Base-by-base conservation (phyloP, 2,329 filamentous ascomycete species). In the Pseudogymnoascus sp. region DNA sequence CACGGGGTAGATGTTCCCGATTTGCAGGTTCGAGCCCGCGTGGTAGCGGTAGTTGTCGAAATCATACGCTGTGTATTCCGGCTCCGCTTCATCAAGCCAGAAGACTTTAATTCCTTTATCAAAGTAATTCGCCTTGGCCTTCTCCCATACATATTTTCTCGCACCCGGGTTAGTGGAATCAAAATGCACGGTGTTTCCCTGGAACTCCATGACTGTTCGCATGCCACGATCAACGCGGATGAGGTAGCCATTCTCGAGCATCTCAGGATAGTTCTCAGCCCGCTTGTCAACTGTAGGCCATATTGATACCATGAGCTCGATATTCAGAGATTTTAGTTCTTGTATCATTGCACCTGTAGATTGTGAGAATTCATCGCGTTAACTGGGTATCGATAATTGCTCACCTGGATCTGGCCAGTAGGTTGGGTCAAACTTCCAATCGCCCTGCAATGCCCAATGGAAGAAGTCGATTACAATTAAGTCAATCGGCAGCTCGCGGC, bases 31-130 rank as follows among this genome's bases (percentile, higher is more conserved):
- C 2, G 80, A 73, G 0, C 84, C 83, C 1, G 73, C 72, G 64
- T 82, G 76, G 70, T 87, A 87, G 15, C 84, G 79, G 69, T 84
- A 88, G 65, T 83, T 83, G 61, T 88, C 85, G 67, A 87, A 88
- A 68, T 88, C 84, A 69, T 88, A 88, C 9, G 77, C 76, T 0
- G 73, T 76, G 66, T 87, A 88, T 68, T 88, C 85, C 0, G 85
- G 85, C 66, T 88, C 85, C 0, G 85, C 85, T 69, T 88, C 85
- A 65, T 89, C 86, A 0, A 88, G 77, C 85, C 86, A 88, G 71
- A 88, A 88, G 0, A 82, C 72, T 63, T 80, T 79, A 70, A 88
- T 83, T 1, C 86, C 86, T 60, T 81, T 82, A 58, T 77, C 71
- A 66, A 81, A 82, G 72, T 88, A 88, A 69, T 87, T 84, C 60